phyloP scores from a whole-genome alignment of 139 green algal species.

The Haematococcus lacustris region DNA sequence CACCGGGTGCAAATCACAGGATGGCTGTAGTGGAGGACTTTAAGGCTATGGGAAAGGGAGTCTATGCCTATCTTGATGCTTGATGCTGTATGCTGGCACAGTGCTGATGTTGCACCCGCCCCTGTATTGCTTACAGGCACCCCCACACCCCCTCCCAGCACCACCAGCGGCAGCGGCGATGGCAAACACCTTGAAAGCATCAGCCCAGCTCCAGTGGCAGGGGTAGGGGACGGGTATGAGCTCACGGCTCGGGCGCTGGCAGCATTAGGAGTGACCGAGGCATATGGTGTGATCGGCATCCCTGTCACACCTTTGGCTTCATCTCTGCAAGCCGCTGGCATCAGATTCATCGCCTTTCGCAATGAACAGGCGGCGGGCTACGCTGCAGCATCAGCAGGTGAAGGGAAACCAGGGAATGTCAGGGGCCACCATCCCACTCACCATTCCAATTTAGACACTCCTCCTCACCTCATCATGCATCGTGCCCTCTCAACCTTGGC shows the following conservation, averaged over 20 bases:
- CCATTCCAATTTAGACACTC: no score
- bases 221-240: constrained; percentile 34
- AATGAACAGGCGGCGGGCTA: constrained; percentile 86
- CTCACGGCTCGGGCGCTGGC: constrained; percentile 38
- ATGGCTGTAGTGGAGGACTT: no score
- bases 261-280: constrained; percentile 50
- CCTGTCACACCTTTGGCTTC: constrained; percentile 75
- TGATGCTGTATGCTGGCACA: no score
- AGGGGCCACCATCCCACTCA: no score
- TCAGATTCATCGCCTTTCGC: constrained; percentile 70
- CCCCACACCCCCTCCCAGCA: not conserved
- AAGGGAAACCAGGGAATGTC: no score
- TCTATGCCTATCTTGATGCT: no score
- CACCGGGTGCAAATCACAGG: no score
- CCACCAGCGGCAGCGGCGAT: not conserved
- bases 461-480: no score
- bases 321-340: constrained; percentile 51
- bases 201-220: not conserved
- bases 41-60: no score
- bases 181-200: not conserved
- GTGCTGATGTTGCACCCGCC: not conserved
- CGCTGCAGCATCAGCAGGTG: constrained; percentile 47
- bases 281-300: constrained; percentile 81
- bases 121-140: no score
- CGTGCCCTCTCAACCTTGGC: no score